phyloP scores from a whole-genome alignment of 345 rosid species.

The Salix koriyanagi region DNA sequence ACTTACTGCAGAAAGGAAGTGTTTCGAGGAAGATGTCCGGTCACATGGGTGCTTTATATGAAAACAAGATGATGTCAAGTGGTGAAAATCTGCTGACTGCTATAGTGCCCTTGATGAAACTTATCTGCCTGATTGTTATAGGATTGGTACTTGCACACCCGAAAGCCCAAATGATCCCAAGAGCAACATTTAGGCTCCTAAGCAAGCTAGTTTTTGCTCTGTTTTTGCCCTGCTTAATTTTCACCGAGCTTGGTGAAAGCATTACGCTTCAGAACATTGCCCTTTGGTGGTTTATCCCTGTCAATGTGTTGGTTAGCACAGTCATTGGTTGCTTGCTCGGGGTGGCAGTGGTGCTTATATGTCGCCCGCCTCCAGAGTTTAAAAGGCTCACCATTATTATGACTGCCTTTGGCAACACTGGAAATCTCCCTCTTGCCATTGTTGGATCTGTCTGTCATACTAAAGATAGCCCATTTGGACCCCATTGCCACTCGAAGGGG shows the following conservation, averaged over 20 bases:
- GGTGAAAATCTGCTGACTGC: conserved; percentile 47
- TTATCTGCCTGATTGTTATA: conserved; percentile 58
- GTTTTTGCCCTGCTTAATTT: conserved; percentile 88
- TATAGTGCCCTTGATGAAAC: conserved; percentile 70
- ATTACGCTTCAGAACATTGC: conserved; percentile 49
- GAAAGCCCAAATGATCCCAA: conserved; percentile 51
- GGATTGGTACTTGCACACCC: conserved; percentile 85
- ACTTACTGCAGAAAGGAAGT: conserved; percentile 8
- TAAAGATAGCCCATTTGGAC: conserved; percentile 61
- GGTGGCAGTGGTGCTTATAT: conserved; percentile 57
- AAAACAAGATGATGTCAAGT: conserved; percentile 25
- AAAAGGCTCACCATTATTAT: conserved; percentile 75
- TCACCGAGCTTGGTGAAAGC: conserved; percentile 81
- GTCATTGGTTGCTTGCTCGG: conserved; percentile 63
- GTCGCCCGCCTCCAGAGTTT: conserved; percentile 75
- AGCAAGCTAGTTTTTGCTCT: conserved; percentile 90
- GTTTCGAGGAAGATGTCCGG: conserved; percentile 20
- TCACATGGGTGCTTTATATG: conserved; percentile 11
- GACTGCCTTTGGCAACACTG: conserved; percentile 93
- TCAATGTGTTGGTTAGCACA: conserved; percentile 72
- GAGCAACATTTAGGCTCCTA: conserved; percentile 69
- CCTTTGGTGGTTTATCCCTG: conserved; percentile 92
- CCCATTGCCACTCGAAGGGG: conserved; percentile 59
- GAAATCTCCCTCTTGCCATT: conserved; percentile 77
- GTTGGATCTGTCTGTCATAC: conserved; percentile 82